Evolutionary conservation across 108 stramenopile genomes (phyloP), one percentile per base, ranked within the genome.

Genomic region (Skeletonema costatum): DNA sequence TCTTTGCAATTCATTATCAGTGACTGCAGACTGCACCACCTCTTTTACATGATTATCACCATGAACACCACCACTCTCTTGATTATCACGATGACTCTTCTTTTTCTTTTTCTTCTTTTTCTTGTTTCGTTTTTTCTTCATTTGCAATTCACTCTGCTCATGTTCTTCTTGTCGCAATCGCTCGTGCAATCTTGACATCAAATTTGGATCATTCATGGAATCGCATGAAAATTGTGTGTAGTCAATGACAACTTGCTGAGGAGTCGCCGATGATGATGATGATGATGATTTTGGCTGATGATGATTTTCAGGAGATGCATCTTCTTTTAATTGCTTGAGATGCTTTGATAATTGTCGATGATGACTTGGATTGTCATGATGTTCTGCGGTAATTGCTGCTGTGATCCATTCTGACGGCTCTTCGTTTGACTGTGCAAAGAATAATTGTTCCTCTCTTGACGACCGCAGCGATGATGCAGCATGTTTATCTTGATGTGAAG

Each of bases 151-250:
- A 25, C 25, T 25, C 25, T 46, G 44, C 44, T 46, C 11, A 29
- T 25, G 53, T 8, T 56, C n/a, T 50, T 50, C 16, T 19, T 50
- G n/a, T 5, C 3, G 4, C 33, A 4, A 35, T 5, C 33, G 39
- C 39, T 41, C 11, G 39, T 41, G 53, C 25, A 56, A 56, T 56
- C 25, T 56, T 25, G 21, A 25, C 21, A 56, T 2, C 9, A 56
- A 56, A 56, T 56, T 10, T 25, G 53, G 39, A 31, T 62, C 31
- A 50, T 73, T 58, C 25, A 80, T 67, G 29, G 21, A 50, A 25
- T 82, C 81, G 21, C 81, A 82, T 31, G 81, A 66, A 51, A 77
- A 68, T 36, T 51, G 36, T 17, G 71, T 29, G 21, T 78, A 82
- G 36, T 80, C 79, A 5, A 75, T 70, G 6, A 36, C n/a, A 16